These are phyloP conservation scores for Thelonectria discophora DNA, from an alignment of 2,329 filamentous ascomycete genomes.

Conservation along the genomic window DNA sequence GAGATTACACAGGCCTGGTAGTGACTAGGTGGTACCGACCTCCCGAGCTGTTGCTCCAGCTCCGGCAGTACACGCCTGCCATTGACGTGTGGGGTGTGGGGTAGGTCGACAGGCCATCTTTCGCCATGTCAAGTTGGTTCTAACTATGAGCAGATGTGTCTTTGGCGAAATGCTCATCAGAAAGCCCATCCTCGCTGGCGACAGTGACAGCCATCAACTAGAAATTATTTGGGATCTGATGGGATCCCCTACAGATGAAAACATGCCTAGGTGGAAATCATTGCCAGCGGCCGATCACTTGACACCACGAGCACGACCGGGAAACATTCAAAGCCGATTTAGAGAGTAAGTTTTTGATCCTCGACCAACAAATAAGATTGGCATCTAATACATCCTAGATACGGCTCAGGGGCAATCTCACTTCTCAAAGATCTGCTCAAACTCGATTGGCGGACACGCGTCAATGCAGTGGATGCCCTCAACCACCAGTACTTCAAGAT, in stretches of 20 bases:
- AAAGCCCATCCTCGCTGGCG: slow-evolving; percentile 90
- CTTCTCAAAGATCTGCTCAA: slow-evolving; percentile 83
- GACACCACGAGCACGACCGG: slow-evolving; percentile 66
- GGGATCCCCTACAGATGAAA: slow-evolving; percentile 87
- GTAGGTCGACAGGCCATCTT: slow-evolving; percentile 58
- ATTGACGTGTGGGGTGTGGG: slow-evolving; percentile 99
- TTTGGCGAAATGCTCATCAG: slow-evolving; percentile 97
- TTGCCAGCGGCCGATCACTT: slow-evolving; percentile 84
- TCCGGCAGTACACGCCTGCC: slow-evolving; percentile 93
- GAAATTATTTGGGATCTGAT: slow-evolving; percentile 94
- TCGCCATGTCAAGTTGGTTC: slow-evolving; percentile 8
- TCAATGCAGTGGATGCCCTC: slow-evolving; percentile 93
- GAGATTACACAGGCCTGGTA: slow-evolving; percentile 96
- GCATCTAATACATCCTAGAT: slow-evolving; percentile 50
- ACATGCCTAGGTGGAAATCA: slow-evolving; percentile 88
- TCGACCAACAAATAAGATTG: background rate
- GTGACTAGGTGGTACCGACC: slow-evolving; percentile 98
- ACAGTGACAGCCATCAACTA: slow-evolving; percentile 87
- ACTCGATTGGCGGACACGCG: slow-evolving; percentile 86
- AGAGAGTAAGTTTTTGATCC: slow-evolving; percentile 68
- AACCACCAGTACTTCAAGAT: slow-evolving; percentile 91
- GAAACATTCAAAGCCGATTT: slow-evolving; percentile 79
- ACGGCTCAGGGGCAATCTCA: slow-evolving; percentile 76
- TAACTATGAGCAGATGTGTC: slow-evolving; percentile 75
- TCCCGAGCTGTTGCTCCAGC: slow-evolving; percentile 87